Conservation (phyloP, 2,329 filamentous ascomycete genomes). For the Trichoderma atroviride region DNA sequence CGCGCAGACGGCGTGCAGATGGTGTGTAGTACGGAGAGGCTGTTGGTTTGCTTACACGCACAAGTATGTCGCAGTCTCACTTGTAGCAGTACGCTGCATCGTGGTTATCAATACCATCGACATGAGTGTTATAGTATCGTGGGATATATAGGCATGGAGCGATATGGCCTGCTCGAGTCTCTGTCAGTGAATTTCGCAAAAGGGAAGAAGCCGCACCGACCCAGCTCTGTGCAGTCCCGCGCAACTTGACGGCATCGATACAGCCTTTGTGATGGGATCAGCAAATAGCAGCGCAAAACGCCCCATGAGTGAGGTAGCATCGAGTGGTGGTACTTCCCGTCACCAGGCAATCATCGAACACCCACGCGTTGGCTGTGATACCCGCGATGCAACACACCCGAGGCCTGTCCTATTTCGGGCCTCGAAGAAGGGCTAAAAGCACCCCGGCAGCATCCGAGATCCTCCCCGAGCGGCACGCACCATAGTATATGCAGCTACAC, state of each 20-base stretch:
- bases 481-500: conserved; percentile 13
- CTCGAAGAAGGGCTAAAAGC: conserved; percentile 11
- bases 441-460: conserved; percentile 25
- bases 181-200: not conserved
- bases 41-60: not conserved
- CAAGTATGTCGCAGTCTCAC: not conserved
- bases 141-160: not conserved
- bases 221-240: not conserved
- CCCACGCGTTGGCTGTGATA: not conserved
- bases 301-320: not conserved
- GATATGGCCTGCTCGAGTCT: not conserved
- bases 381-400: not conserved
- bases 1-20: conserved; percentile 15
- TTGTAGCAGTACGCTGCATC: not conserved
- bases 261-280: not conserved
- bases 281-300: not conserved
- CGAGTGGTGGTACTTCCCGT: not conserved
- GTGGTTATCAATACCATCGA: not conserved
- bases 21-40: not conserved
- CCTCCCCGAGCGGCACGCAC: conserved; percentile 19
- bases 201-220: not conserved
- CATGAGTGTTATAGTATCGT: not conserved
- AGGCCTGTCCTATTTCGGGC: not conserved
- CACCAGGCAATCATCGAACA: not conserved
- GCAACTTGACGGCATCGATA: not conserved